Evolutionary conservation across 176 grass and related monocot genomes (phyloP), one percentile per base, ranked within the genome.

Genomic region (Phoenix roebelenii): DNA sequence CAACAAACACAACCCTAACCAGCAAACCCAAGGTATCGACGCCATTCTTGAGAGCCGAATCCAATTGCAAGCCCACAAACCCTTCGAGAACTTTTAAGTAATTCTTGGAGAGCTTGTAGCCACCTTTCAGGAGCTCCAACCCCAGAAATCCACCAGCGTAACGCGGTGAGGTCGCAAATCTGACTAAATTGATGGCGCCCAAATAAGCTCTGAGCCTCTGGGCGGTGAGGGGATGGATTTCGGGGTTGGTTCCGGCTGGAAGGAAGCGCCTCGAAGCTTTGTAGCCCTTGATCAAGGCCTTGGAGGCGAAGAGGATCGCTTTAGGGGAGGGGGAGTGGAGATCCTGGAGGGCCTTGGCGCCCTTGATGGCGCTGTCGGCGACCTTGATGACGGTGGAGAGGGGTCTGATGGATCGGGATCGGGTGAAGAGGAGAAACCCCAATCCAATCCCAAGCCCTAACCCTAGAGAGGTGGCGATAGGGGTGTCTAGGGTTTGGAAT

Each of bases 211-310:
- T 89, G 32, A 71, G 51, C 52, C 52, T 18, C 50, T 71, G 71
- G 22, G 55, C 51, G 35, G 52, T 17, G 48, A 60, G 20, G 30
- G 65, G 56, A 26, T 14, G 70, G 58, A 6, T 72, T 74, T 4
- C 75, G 63, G 17, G 54, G 39, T 18, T 66, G 81, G 63, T 70
- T 69, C 24, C 62, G 18, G 58, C 52, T 1, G 78, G 83, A 20
- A 61, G 54, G 72, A 95, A 73, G 58, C 73, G 60, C 24, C 69
- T 85, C 0, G 86, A 74, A 3, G 75, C 87, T 72, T 91, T 88
- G 81, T 87, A 97, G 22, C 83, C 77, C 79, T 91, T 90, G 62
- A 89, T 61, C 1, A 89, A 81, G 15, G 84, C 84, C 79, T 80
- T 96, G 50, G 83, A 90, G 0, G 87, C 92, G 12, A 84, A 77